Conservation (phyloP, 768 basidiomycete species). For the Rhodosporidiobolus odoratus region DNA sequence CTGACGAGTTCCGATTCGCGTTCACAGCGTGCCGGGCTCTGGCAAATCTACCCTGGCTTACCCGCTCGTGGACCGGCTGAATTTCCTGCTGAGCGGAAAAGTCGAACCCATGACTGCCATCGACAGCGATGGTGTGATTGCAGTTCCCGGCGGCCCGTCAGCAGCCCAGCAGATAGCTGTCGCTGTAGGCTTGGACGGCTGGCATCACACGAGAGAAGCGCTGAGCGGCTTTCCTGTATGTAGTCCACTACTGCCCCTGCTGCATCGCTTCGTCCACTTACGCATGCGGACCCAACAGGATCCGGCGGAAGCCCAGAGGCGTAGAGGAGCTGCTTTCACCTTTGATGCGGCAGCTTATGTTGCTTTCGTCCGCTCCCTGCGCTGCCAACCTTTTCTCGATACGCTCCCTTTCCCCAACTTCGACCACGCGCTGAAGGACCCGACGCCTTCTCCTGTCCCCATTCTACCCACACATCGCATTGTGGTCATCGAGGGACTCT, state of each 20-base stretch:
- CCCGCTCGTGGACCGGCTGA: conserved; percentile 56
- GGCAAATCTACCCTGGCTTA: conserved; percentile 76
- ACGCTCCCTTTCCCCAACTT: conserved; percentile 68
- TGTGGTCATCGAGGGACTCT: conserved; percentile 84
- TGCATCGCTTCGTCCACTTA: background rate
- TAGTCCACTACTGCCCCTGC: conserved; percentile 1
- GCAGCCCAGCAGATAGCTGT: conserved; percentile 50
- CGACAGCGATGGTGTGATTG: conserved; percentile 21
- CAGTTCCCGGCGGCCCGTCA: background rate
- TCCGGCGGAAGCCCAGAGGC: conserved; percentile 67
- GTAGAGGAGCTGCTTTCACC: conserved; percentile 85
- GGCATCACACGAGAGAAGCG: conserved; percentile 76
- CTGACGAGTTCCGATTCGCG: no score
- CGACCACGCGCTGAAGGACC: conserved; percentile 82
- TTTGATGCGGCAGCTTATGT: conserved; percentile 73
- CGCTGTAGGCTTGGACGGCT: conserved; percentile 80
- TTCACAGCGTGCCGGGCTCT: conserved; percentile 64
- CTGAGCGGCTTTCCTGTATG: conserved; percentile 61
- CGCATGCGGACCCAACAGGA: conserved; percentile 47
- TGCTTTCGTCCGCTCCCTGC: conserved; percentile 59
- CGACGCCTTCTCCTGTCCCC: conserved; percentile 57
- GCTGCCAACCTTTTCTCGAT: conserved; percentile 43
- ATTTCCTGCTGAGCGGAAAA: conserved; percentile 47
- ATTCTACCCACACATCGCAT: conserved; percentile 66
- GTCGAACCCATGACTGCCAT: conserved; percentile 11